Base-by-base conservation (phyloP, 148 eudicot genomes). In the Cornus suecica region DNA sequence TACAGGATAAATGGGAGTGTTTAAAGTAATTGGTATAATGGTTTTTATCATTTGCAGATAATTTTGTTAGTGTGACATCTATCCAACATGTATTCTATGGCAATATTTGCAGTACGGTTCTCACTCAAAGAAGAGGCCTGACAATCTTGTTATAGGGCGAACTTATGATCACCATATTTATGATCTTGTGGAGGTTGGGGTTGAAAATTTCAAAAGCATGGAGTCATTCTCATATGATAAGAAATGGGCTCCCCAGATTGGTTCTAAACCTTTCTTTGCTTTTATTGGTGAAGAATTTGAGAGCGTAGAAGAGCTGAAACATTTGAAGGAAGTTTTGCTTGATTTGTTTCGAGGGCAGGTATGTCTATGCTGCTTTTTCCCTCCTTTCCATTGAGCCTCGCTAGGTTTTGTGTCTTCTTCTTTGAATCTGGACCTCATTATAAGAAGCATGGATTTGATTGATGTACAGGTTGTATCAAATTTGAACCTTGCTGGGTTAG, bases 261-360 rank as follows among this genome's bases (percentile, higher is more conserved):
- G 97, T 61, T 84, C 99, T 42, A 95, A 95, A 76, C 99, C 99
- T 63, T 85, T 95, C 68, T 87, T 95, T 73, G 97, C 97, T 58
- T 95, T 95, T 70, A 78, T 91, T 61, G 99, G 99, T 34, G 99
- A 95, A 87, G 98, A 90, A 70, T 95, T 95, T 76, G 99, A 95
- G 83, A 93, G 82, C 73, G 87, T 84, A 24, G 89, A 90, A 65
- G 97, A 95, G 84, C 83, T 95, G 74, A 93, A 90, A 80, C 99
- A 95, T 78, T 78, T 95, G 25, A 95, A 95, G 80, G 99, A 95
- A 84, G 90, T 95, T 62, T 66, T 95, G 79, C 92, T 95, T 18
- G 99, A 95, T 81, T 81, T 95, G 70, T 88, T 95, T 79, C 88
- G 85, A 66, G 99, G 99, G 78, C 91, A 93, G 97, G 99, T 95